These are phyloP conservation scores for Bruguiera hainesii DNA, from an alignment of 441 rosid genomes.

Conservation along the genomic window DNA sequence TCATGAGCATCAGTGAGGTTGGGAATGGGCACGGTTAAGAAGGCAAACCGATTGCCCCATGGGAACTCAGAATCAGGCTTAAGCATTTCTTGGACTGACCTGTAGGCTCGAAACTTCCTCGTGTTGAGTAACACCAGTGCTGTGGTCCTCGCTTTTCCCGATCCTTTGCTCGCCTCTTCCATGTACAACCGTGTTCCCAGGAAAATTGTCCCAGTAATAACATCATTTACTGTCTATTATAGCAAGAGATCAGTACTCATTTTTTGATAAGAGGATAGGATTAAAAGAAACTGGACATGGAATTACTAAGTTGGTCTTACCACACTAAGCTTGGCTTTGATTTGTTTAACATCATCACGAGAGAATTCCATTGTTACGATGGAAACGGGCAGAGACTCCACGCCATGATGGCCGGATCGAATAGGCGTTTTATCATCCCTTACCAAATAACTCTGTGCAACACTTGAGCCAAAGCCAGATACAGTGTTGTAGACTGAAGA, in stretches of 20 bases:
- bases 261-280: not conserved
- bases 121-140: conserved; percentile 47
- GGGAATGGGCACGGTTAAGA: conserved; percentile 39
- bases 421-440: conserved; percentile 34
- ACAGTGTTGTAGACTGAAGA: conserved; percentile 21
- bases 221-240: conserved; percentile 46
- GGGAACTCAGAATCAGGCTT: conserved; percentile 27
- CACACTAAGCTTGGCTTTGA: conserved; percentile 42
- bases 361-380: conserved; percentile 32
- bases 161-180: conserved; percentile 18
- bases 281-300: not conserved
- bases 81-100: conserved; percentile 41
- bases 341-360: conserved; percentile 35
- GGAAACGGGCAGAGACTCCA: conserved; percentile 32
- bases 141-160: conserved; percentile 18
- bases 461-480: conserved; percentile 33
- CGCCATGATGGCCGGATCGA: conserved; percentile 29
- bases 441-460: conserved; percentile 29
- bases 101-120: conserved; percentile 32
- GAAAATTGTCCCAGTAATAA: conserved; percentile 41
- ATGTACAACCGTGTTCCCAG: conserved; percentile 42
- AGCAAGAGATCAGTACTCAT: not conserved
- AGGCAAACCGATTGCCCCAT: conserved; percentile 49
- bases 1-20: conserved; percentile 5
- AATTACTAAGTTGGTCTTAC: conserved; percentile 15